Conservation (phyloP, 768 basidiomycete species). For the Xerocomus potaroensis region DNA sequence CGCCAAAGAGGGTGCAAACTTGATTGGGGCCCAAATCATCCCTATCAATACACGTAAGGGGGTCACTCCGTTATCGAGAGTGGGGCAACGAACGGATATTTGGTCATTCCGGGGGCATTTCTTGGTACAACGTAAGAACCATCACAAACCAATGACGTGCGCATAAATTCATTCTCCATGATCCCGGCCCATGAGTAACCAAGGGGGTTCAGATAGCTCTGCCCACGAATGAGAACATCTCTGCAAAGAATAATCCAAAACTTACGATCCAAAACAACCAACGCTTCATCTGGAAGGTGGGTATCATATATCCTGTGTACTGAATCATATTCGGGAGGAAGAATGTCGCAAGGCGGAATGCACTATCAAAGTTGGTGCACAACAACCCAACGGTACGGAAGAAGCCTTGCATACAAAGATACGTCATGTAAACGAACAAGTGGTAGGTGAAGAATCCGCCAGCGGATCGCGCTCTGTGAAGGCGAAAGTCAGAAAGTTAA, state of each 20-base stretch:
- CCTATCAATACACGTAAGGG: constrained; percentile 32
- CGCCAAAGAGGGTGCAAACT: constrained; percentile 73
- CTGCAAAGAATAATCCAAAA: constrained; percentile 5
- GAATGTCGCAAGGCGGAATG: constrained; percentile 54
- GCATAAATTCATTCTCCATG: constrained; percentile 86
- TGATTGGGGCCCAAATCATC: constrained; percentile 59
- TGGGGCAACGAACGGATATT: constrained; percentile 54
- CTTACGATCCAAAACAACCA: constrained; percentile 85
- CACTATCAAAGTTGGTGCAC: constrained; percentile 51
- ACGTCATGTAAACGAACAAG: constrained; percentile 60
- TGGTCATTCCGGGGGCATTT: constrained; percentile 49
- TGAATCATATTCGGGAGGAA: constrained; percentile 74
- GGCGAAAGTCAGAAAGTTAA: constrained; percentile 4
- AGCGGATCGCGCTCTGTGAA: constrained; percentile 30
- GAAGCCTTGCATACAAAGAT: constrained; percentile 76
- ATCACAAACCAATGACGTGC: constrained; percentile 59
- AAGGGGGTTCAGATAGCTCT: constrained; percentile 78
- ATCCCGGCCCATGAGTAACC: constrained; percentile 70
- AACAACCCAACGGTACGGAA: constrained; percentile 70
- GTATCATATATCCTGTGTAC: constrained; percentile 70
- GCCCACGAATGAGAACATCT: constrained; percentile 6
- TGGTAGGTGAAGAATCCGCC: constrained; percentile 55
- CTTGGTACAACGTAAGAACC: constrained; percentile 63
- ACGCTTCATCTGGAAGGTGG: constrained; percentile 64
- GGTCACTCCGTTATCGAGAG: background rate